Base-by-base conservation (phyloP, 768 basidiomycete genomes). In the Terana coerulea region DNA sequence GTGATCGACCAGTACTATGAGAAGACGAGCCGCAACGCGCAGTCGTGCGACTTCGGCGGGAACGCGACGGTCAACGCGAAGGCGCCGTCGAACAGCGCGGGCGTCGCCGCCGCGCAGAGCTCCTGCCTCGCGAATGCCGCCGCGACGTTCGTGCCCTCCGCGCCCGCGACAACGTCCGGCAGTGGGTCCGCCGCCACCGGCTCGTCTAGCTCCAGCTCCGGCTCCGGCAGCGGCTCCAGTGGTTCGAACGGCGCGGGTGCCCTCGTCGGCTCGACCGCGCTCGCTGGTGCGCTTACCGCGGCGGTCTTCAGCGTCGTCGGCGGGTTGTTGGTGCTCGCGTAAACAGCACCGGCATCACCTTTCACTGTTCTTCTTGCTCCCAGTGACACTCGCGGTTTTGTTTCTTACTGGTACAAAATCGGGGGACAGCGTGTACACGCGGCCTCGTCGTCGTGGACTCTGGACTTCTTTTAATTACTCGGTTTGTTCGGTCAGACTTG, bases 1-100 rank as follows among this genome's bases (percentile, higher is more conserved):
- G 83, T 86, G 42, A 88, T 95, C 81, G 87, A 80, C 65, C 72
- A 83, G 52, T 92, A 79, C 66, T 95, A 86, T 63, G 81, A 88
- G 61, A 65, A 73, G 26, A 79, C 78, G 49, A 78, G 77, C 65
- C 77, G 78, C 55, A 70, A 83, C 48, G 62, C 71, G 6, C 71
- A 77, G 46, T 75, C 88, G 7, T 95, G 93, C 70, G 80, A 77
- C 71, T 95, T 97, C 64, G 67, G 68, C 47, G 91, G 93, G 7
- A 97, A 97, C 63, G 93, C 84, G 5, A 91, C 89, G 14, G 73
- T 91, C 56, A 88, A 89, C 60, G 10, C 71, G 14, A 63, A 62
- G 3, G 79, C 81, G 14, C 75, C 85, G 26, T 64, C 84, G 6
- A 62, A 66, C 41, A 69, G 69, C 14, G 69, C 75, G 9, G 74